phyloP scores from a whole-genome alignment of 2,329 filamentous ascomycete genomes.

The Cladosporium velox region DNA sequence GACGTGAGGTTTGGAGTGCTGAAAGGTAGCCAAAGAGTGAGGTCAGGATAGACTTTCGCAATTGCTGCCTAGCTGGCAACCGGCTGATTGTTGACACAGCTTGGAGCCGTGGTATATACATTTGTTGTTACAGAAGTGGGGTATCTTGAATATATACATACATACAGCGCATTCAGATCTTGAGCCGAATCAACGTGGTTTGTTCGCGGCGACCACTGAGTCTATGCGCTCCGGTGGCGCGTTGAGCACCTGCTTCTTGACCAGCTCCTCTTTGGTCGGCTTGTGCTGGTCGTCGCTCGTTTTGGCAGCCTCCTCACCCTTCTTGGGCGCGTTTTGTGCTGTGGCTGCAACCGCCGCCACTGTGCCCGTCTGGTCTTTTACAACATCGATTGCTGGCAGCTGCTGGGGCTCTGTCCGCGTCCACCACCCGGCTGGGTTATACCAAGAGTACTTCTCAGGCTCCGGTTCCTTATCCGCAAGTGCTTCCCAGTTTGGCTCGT shows the following conservation, averaged over 20 bases:
- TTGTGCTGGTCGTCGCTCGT: conserved; percentile 17
- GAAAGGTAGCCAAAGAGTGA: conserved; percentile 5
- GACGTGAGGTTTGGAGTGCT: background rate
- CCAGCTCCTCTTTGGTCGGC: conserved; percentile 17
- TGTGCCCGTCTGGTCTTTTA: background rate
- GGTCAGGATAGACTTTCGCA: background rate
- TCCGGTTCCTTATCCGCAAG: conserved; percentile 39
- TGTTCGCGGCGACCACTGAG: conserved; percentile 27
- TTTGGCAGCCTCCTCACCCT: background rate
- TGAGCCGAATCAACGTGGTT: conserved; percentile 28
- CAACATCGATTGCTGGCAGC: background rate
- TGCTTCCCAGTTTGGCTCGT: conserved; percentile 36
- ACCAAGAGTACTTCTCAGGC: conserved; percentile 34
- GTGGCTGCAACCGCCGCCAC: background rate
- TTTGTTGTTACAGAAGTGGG: conserved; percentile 25
- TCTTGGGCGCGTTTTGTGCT: background rate
- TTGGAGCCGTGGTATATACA: conserved; percentile 11
- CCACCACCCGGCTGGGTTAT: conserved; percentile 34
- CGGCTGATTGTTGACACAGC: background rate
- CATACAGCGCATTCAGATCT: conserved; percentile 11
- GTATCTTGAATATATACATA: conserved; percentile 26
- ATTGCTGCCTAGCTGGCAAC: background rate
- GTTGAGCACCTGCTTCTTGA: conserved; percentile 13
- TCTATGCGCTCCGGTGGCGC: conserved; percentile 25
- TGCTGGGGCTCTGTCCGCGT: conserved; percentile 25